Evolutionary conservation across 495 filamentous ascomycete genomes (phyloP), one percentile per base, ranked within the genome.

Genomic region (Lophiotrema nucula): DNA sequence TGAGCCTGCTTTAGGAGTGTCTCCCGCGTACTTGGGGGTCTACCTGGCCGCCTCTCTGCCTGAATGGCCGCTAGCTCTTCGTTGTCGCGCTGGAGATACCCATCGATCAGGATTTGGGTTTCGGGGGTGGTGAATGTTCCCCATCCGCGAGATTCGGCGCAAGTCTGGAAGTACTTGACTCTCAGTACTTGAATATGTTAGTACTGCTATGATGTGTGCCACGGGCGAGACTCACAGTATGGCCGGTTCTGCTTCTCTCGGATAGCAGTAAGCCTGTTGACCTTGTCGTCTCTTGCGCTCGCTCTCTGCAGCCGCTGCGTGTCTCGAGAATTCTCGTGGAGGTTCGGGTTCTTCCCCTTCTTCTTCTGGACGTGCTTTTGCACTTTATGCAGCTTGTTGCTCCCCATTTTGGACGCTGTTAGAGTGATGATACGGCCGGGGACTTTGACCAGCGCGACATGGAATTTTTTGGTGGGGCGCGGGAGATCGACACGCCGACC

Each of bases 281-380:
- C 73, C 68, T 86, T 89, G 60, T 92, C 88, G 60, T 91, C 87
- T 67, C 91, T 78, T 38, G 82, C 78, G 53, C 79, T 79, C 15
- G 90, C 91, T 27, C 83, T 78, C 66, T 88, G 87, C 53, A 97
- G 72, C 41, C 85, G 81, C 62, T 84, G 83, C 8, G 83, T 83
- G 72, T 95, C 88, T 56, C 90, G 79, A 66, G 88, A 93, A 70
- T 88, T 88, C 66, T 89, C 85, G 68, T 97, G 90, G 13, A 97
- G 77, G 13, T 84, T 78, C 21, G 81, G 80, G 46, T 86, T 76
- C 15, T 77, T 77, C 46, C 82, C 81, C 73, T 88, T 88, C 74
- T 86, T 86, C 75, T 92, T 92, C 19, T 82, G 70, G 45, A 95
- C 88, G 55, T 89, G 83, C 75, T 95, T 97, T 53, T 88, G 85